Evolutionary conservation across 1,139 yeast genomes (phyloP).

Genomic region (Kluyveromyces sp.): DNA sequence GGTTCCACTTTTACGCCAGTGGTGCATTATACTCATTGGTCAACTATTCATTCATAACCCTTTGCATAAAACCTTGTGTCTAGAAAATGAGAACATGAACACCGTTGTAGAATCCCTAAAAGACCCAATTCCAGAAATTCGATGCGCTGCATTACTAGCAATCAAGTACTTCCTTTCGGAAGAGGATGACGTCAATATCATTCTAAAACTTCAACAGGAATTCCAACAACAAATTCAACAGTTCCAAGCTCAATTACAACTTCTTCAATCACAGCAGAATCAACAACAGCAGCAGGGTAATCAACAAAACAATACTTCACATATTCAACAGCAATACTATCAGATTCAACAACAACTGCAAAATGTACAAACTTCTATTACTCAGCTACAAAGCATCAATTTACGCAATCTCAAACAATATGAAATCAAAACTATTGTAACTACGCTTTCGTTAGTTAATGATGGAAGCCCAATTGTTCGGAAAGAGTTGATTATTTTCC

Average conservation of each 20-base stretch:
- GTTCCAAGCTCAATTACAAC: slow-evolving; percentile 27
- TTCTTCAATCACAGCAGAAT: slow-evolving; percentile 14
- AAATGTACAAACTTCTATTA: slow-evolving; percentile 23
- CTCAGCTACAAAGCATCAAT: slow-evolving; percentile 25
- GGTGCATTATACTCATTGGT: slow-evolving; percentile 78
- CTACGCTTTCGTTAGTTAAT: slow-evolving; percentile 45
- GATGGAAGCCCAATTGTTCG: slow-evolving; percentile 91
- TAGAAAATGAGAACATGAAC: slow-evolving; percentile 57
- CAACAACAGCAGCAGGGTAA: slow-evolving; percentile 16
- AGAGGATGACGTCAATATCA: slow-evolving; percentile 31
- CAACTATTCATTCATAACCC: slow-evolving; percentile 69
- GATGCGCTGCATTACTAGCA: slow-evolving; percentile 76
- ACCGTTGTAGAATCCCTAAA: slow-evolving; percentile 51
- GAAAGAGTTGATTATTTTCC: slow-evolving; percentile 71
- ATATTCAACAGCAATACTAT: slow-evolving; percentile 25
- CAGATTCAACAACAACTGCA: slow-evolving; percentile 28
- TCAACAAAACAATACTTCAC: slow-evolving; percentile 15
- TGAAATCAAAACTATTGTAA: slow-evolving; percentile 38
- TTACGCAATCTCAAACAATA: slow-evolving; percentile 33
- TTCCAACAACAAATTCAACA: slow-evolving; percentile 28
- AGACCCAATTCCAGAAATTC: slow-evolving; percentile 93
- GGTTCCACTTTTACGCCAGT: slow-evolving; percentile 79
- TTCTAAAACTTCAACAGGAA: slow-evolving; percentile 26
- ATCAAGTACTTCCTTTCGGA: slow-evolving; percentile 63
- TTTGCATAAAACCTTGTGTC: slow-evolving; percentile 68